Evolutionary conservation across 768 basidiomycete genomes (phyloP), one percentile per base, ranked within the genome.

Genomic region (Leccinum truebloodii): DNA sequence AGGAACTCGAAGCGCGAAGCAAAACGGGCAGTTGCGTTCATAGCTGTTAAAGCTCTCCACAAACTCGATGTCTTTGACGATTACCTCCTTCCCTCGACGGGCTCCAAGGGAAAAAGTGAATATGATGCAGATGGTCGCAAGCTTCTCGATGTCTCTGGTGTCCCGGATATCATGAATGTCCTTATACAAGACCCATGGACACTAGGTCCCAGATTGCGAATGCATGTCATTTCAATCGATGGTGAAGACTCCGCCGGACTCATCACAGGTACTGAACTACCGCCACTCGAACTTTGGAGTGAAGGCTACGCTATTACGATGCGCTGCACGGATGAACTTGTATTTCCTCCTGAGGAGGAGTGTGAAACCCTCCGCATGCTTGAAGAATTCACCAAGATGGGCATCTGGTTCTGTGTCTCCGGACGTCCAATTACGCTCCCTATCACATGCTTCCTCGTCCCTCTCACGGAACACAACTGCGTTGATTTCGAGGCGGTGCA

Each of bases 61-160:
- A 77, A 79, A 30, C 75, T 92, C n/a, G 82, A 88, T 30, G 87
- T 92, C 5, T 88, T 95, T 65, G 88, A 95, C 66, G 87, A 94
- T 59, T 87, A 90, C 68, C 81, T 96, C 3, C 79, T 94, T 10
- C 94, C 94, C 0, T 77, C 82, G n/a, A 80, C 85, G 14, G 80
- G 79, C 49, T 73, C 81, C 30, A 76, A 76, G 44, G 83, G 79
- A 5, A 79, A 77, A 32, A 79, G 76, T 22, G 77, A 80, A 30
- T 79, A 83, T 56, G 86, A 87, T 64, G 78, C 80, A 0, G 85
- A 88, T 54, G 85, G 81, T 14, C 68, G 76, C 28, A 71, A 69
- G 3, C 74, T 82, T 37, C 62, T 65, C n/a, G 77, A 82, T 58
- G 71, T 83, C 58, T 76, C 75, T 48, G 69, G 77, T 46, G 67